Evolutionary conservation across 352 stramenopile species (phyloP), one percentile per base, ranked within the genome.

Genomic region (Phytophthora citricola): DNA sequence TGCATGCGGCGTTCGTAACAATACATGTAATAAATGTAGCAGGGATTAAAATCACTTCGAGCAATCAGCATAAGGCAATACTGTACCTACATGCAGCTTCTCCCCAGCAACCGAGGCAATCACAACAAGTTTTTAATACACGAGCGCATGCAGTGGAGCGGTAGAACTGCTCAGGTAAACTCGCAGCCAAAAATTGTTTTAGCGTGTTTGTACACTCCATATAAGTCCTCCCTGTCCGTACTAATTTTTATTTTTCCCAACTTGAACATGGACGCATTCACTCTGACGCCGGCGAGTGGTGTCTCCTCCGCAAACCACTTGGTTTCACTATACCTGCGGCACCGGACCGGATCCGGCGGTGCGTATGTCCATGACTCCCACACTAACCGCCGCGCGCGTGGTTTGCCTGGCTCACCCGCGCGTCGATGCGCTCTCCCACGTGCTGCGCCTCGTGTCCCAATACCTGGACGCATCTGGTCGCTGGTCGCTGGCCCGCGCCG

Each of bases 391-490:
- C 17, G 62, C 50, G 38, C 56, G 41, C 15, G 43, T 68, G 8
- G 57, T 60, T 22, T 79, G 58, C 46, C 47, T 51, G 11, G 40
- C 51, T 9, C 43, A 27, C 20, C 50, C 51, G 11, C 54, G 38
- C 14, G 12, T 77, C n/a, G 55, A 51, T 24, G 64, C 64, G 22
- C 47, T 77, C 0, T 32, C 31, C 7, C 63, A 73, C 45, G 65
- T 73, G 12, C 44, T 29, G 12, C 31, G 45, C 3, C 45, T 66
- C 10, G 14, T 74, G 4, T 71, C 59, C 8, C n/a, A 36, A 32
- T 74, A 45, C 24, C 24, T 77, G 29, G 69, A 77, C 45, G 27
- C n/a, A 1, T 71, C 64, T 12, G 12, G 46, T 27, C 49, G 39
- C 11, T 77, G 69, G 69, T 71, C 58, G 14, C 58, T 77, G 26